Base-by-base conservation (phyloP, 108 stramenopile species). In the Fragilariopsis cylindrus region DNA sequence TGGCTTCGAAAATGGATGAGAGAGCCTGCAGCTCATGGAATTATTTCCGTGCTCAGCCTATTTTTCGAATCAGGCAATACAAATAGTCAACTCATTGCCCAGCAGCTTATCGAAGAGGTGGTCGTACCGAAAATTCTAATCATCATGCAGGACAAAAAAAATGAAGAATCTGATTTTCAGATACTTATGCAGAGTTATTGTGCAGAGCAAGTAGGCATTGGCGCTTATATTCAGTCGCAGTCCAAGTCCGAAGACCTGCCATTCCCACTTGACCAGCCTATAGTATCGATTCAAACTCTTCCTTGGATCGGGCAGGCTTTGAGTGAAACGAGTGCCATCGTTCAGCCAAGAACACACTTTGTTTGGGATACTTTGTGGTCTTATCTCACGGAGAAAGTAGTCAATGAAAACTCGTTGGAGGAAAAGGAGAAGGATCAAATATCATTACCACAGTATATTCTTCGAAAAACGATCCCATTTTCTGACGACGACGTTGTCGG, bases 311-410 rank as follows among this genome's bases (percentile, higher is more conserved):
- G 81, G 30, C 46, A 74, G 45, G 87, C 89, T 16, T 68, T 94
- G 57, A 74, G 73, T 54, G 78, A 82, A 45, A 91, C 89, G n/a
- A 87, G 87, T 39, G 60, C 55, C 57, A 84, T 85, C 8, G 83
- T 85, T n/a, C 79, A 84, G 42, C 93, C 89, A 48, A 78, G 90
- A 65, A 86, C 75, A n/a, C 93, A 94, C 74, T 73, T 92, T 16
- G 87, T 94, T n/a, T 94, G 93, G 93, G 91, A 92, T 73, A 50
- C 85, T 7, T 13, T 94, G 3, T 92, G 90, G 91, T 75, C 66
- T 21, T 89, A 82, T 72, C 70, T 94, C 4, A 76, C 88, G 4
- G 84, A 85, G 39, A 76, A 19, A 30, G 68, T 12, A 42, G 71
- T 64, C 72, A 63, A 0, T 55, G 69, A 40, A 64, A 77, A n/a